Evolutionary conservation across 2,329 filamentous ascomycete species (phyloP).

Genomic region (Rosellinia necatrix): DNA sequence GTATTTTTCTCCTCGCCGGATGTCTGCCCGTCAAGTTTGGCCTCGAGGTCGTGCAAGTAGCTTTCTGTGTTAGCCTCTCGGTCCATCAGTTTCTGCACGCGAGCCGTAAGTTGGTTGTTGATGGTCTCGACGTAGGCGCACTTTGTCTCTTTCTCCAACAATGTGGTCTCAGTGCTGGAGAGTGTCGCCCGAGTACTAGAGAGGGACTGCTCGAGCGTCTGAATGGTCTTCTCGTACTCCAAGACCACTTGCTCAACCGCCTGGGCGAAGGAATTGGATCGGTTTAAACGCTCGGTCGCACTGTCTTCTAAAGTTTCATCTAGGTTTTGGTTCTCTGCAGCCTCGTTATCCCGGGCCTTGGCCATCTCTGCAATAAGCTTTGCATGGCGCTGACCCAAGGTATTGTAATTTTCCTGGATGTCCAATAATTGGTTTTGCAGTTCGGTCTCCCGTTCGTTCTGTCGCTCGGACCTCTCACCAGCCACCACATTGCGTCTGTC

Average conservation of each 20-base stretch:
- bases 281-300: slow-evolving; percentile 85
- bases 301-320: slow-evolving; percentile 73
- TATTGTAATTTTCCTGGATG: slow-evolving; percentile 90
- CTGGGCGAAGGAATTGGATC: slow-evolving; percentile 94
- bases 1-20: slow-evolving; percentile 93
- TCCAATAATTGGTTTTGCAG: slow-evolving; percentile 93
- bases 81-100: slow-evolving; percentile 91
- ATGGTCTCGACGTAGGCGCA: slow-evolving; percentile 92
- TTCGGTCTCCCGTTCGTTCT: slow-evolving; percentile 83
- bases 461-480: slow-evolving; percentile 76
- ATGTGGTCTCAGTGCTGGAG: slow-evolving; percentile 79
- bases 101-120: slow-evolving; percentile 84
- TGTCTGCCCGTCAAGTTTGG: slow-evolving; percentile 86
- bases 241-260: slow-evolving; percentile 95
- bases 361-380: slow-evolving; percentile 93
- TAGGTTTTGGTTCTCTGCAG: slow-evolving; percentile 60
- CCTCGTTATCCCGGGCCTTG: slow-evolving; percentile 75
- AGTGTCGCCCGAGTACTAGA: slow-evolving; percentile 85
- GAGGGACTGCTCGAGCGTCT: slow-evolving; percentile 87
- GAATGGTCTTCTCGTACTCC: slow-evolving; percentile 98
- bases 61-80: slow-evolving; percentile 89
- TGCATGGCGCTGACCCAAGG: slow-evolving; percentile 90
- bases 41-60: slow-evolving; percentile 90
- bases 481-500: slow-evolving; percentile 59
- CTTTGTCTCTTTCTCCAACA: slow-evolving; percentile 92